Base-by-base conservation (phyloP, 768 basidiomycete genomes). In the Coprinopsis marcescibilis region DNA sequence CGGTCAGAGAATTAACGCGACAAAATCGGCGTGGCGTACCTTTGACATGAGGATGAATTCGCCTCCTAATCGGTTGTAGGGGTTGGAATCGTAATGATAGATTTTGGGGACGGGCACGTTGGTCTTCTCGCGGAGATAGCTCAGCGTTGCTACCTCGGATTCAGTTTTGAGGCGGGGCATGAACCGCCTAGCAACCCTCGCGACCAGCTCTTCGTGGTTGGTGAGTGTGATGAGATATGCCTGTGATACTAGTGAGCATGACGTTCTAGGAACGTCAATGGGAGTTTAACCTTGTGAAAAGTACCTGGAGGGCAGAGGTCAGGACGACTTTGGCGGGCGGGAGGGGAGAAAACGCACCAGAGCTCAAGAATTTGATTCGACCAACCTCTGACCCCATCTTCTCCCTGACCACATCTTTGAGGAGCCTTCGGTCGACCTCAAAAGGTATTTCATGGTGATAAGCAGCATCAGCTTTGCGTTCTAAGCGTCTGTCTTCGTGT, bases 11-110 rank as follows among this genome's bases (percentile, higher is more conserved):
- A 43, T 6, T 12, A 5, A 43, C 24, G 26, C 26, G 33, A 23
- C 33, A 6, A 41, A 33, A 45, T 47, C 27, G 13, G 35, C 47
- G 13, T 24, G 65, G 38, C 76, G 35, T 51, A 85, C 88, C 78
- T 84, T 89, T 45, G 85, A 85, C 89, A 91, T 89, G 51, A 92
- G 60, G 52, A 91, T 88, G 55, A 82, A 91, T 62, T 92, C 89
- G 15, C 85, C 85, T 0, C 88, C 89, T 23, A 92, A 71, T 11
- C 85, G 79, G 60, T 92, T 91, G 61, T 79, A 87, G 7, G 88
- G 89, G 57, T 89, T 89, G 1, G 88, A 75, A 55, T 91, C 87
- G 61, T 85, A 83, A 60, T 80, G 77, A 51, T 84, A 85, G 3
- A 92, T 78, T 24, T 66, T 72, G 0, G 89, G 88, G 14, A 91